Conservation (phyloP, 2,329 filamentous ascomycete species). For the Lachnellula arida region DNA sequence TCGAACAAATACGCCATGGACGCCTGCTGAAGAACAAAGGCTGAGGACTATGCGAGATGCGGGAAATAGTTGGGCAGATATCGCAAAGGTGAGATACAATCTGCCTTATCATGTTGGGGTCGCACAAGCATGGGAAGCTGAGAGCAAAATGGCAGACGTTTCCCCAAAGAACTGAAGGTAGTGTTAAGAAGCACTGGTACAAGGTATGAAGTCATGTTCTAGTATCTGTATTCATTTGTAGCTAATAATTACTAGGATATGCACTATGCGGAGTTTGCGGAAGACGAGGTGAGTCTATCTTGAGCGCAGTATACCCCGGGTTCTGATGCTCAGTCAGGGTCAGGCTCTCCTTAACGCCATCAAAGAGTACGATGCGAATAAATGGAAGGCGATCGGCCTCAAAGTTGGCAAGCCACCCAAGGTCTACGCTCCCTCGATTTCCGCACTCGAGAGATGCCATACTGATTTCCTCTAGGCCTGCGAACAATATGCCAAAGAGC, state of each 20-base stretch:
- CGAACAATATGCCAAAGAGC: constrained; percentile 93
- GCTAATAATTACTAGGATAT: constrained; percentile 64
- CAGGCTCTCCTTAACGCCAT: constrained; percentile 80
- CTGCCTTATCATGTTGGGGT: constrained; percentile 2
- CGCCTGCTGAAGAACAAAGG: constrained; percentile 84
- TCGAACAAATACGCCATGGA: constrained; percentile 98
- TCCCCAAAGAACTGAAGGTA: constrained; percentile 88
- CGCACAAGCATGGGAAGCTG: constrained; percentile 21
- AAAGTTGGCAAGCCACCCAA: constrained; percentile 98
- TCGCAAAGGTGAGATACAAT: constrained; percentile 71
- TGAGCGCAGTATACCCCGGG: constrained; percentile 5
- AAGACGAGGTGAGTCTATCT: constrained; percentile 71
- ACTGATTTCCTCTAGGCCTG: constrained; percentile 53
- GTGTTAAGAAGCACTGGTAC: constrained; percentile 99
- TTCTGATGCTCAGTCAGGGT: constrained; percentile 31
- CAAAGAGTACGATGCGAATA: constrained; percentile 97
- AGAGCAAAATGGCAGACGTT: constrained; percentile 60
- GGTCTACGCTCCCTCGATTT: constrained; percentile 41
- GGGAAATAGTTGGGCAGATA: constrained; percentile 94
- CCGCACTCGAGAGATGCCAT: background rate
- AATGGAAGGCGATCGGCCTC: constrained; percentile 95
- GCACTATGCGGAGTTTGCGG: constrained; percentile 98
- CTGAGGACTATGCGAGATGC: constrained; percentile 92
- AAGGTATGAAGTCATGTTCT: constrained; percentile 54
- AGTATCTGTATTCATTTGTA: background rate